phyloP scores from a whole-genome alignment of 2,329 filamentous ascomycete species.

The Trichoderma sp. region DNA sequence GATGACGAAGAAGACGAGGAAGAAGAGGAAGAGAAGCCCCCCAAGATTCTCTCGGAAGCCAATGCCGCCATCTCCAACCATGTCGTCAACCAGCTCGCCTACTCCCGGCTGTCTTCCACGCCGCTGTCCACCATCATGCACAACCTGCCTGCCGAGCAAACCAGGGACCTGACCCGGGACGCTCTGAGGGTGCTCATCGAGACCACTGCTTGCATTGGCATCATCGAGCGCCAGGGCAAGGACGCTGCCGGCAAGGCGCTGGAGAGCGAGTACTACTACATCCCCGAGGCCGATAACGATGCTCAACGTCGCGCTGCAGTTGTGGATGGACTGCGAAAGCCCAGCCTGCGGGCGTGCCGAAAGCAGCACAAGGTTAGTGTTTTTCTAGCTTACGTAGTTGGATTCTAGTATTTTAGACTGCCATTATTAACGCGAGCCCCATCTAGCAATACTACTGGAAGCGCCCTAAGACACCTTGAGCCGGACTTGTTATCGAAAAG shows the following conservation, averaged over 20 bases:
- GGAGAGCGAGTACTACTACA: slow-evolving; percentile 97
- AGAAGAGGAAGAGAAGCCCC: slow-evolving; percentile 14
- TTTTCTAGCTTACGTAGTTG: not conserved
- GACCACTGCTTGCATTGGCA: slow-evolving; percentile 76
- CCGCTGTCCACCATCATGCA: slow-evolving; percentile 87
- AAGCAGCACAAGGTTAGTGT: slow-evolving; percentile 92
- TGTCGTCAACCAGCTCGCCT: slow-evolving; percentile 92
- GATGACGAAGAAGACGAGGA: slow-evolving; percentile 27
- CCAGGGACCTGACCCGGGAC: slow-evolving; percentile 58
- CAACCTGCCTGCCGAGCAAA: slow-evolving; percentile 74
- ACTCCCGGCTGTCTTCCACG: slow-evolving; percentile 87
- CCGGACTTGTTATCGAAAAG: not conserved
- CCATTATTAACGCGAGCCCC: slow-evolving; percentile 32
- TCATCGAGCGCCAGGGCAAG: slow-evolving; percentile 88
- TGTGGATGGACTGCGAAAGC: slow-evolving; percentile 83
- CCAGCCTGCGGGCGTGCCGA: slow-evolving; percentile 83
- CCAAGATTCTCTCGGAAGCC: slow-evolving; percentile 35
- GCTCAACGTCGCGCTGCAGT: slow-evolving; percentile 78
- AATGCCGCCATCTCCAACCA: slow-evolving; percentile 71
- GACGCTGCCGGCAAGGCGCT: slow-evolving; percentile 92
- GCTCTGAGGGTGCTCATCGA: slow-evolving; percentile 75
- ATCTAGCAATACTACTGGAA: slow-evolving; percentile 72
- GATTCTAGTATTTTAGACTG: not conserved
- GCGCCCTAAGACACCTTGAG: slow-evolving; percentile 61
- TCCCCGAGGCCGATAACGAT: slow-evolving; percentile 84